These are phyloP conservation scores for Trifolium pratense DNA, from an alignment of 306 rosid genomes.

Conservation along the genomic window DNA sequence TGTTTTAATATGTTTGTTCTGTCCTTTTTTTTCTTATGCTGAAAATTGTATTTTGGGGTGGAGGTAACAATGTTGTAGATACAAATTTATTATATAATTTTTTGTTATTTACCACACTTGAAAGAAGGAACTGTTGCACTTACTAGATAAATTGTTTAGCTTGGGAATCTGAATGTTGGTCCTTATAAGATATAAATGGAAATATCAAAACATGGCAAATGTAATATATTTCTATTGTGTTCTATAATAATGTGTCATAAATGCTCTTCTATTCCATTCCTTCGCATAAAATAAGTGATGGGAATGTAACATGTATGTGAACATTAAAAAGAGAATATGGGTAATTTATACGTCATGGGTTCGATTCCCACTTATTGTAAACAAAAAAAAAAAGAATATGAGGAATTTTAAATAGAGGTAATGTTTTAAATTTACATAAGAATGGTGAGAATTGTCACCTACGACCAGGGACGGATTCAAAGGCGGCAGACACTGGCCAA, in stretches of 20 bases:
- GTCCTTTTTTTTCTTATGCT: conserved; percentile 6
- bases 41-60: conserved; percentile 37
- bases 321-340: neutral
- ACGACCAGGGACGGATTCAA: too few species aligned
- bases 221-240: neutral
- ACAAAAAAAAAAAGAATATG: too few species aligned
- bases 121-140: conserved; percentile 30
- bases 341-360: too few species aligned
- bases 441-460: too few species aligned
- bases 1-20: conserved; percentile 33
- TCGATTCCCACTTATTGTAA: too few species aligned
- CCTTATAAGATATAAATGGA: neutral
- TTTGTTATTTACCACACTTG: neutral
- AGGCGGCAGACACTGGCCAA: too few species aligned
- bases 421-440: too few species aligned
- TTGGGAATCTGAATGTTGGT: neutral
- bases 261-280: conserved; percentile 2
- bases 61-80: conserved; percentile 46
- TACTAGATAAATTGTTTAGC: conserved; percentile 26
- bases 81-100: conserved; percentile 34
- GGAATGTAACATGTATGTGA: neutral
- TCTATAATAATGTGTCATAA: neutral
- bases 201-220: neutral
- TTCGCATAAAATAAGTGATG: neutral
- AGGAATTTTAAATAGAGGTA: too few species aligned